A percentile compares a stretch with the other conserved stretches of the same genome.
Conservation (phyloP, 768 basidiomycete species). For the Gelatoporia subvermispora region DNA sequence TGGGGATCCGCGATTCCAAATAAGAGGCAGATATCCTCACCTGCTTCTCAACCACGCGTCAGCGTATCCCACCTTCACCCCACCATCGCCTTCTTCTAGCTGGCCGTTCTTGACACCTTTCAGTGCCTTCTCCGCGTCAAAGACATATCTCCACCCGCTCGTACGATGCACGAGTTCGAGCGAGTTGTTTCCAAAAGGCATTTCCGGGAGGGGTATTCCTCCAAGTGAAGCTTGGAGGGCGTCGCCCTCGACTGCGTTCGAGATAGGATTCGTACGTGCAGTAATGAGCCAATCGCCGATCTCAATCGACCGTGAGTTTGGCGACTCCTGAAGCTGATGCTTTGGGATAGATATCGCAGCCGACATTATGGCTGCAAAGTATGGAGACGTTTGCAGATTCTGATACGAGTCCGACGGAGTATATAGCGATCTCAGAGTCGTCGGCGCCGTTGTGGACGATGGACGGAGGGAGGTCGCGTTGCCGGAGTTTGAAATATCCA, state of each 20-base stretch:
- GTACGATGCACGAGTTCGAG: constrained; percentile 63
- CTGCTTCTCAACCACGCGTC: constrained; percentile 91
- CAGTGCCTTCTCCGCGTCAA: constrained; percentile 67
- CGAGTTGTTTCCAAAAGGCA: constrained; percentile 89
- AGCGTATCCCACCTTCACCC: constrained; percentile 91
- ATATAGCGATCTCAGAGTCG: not conserved
- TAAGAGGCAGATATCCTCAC: constrained; percentile 36
- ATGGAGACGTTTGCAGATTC: constrained; percentile 4
- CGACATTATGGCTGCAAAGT: constrained; percentile 32
- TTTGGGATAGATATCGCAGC: constrained; percentile 45
- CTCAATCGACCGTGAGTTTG: constrained; percentile 64
- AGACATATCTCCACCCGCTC: constrained; percentile 60
- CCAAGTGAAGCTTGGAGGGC: constrained; percentile 57
- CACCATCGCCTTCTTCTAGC: constrained; percentile 77
- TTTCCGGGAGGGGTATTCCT: constrained; percentile 83
- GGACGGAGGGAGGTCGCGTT: constrained; percentile 8
- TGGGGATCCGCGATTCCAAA: not conserved
- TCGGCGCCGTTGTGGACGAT: constrained; percentile 7
- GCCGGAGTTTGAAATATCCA: constrained; percentile 11
- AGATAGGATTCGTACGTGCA: constrained; percentile 71
- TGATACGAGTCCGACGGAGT: not conserved
- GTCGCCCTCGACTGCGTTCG: constrained; percentile 72
- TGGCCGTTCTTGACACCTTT: constrained; percentile 69
- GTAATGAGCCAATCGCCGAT: constrained; percentile 67
- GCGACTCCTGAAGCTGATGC: constrained; percentile 65